phyloP scores from a whole-genome alignment of 176 grass and related monocot species.

The Dendrocalamus sinicus region DNA sequence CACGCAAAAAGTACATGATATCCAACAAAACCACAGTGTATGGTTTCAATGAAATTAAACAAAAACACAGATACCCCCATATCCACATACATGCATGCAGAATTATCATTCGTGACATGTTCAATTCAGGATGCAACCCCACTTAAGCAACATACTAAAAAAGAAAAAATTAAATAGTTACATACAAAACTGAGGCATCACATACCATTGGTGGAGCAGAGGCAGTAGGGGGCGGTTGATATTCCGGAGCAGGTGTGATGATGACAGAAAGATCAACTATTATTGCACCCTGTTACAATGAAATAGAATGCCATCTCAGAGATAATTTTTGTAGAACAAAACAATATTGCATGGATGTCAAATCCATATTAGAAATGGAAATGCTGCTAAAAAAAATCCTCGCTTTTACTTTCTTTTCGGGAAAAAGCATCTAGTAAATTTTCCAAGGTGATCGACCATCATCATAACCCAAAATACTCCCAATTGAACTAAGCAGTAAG shows the following conservation, averaged over 20 bases:
- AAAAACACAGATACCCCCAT: no score
- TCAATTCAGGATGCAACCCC: conserved; percentile 22
- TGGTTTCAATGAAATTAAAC: no score
- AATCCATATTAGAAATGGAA: neutral
- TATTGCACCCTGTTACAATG: conserved; percentile 67
- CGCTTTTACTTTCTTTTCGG: neutral
- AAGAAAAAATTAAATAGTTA: neutral
- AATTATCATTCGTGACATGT: neutral
- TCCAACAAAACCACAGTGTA: no score
- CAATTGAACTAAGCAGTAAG: no score
- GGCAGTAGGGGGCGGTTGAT: conserved; percentile 56
- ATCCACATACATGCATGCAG: neutral
- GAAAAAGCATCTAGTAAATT: neutral
- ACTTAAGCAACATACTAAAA: neutral
- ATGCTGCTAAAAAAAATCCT: neutral
- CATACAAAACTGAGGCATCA: neutral
- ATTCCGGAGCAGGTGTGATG: conserved; percentile 74
- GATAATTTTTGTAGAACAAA: neutral
- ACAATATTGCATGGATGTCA: neutral
- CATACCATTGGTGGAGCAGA: conserved; percentile 66
- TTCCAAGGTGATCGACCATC: neutral
- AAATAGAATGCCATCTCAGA: conserved; percentile 33
- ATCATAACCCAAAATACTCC: neutral
- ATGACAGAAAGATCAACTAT: conserved; percentile 95
- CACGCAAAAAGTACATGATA: no score